Evolutionary conservation across 2,329 filamentous ascomycete species (phyloP).

Genomic region (Botryotinia convoluta): DNA sequence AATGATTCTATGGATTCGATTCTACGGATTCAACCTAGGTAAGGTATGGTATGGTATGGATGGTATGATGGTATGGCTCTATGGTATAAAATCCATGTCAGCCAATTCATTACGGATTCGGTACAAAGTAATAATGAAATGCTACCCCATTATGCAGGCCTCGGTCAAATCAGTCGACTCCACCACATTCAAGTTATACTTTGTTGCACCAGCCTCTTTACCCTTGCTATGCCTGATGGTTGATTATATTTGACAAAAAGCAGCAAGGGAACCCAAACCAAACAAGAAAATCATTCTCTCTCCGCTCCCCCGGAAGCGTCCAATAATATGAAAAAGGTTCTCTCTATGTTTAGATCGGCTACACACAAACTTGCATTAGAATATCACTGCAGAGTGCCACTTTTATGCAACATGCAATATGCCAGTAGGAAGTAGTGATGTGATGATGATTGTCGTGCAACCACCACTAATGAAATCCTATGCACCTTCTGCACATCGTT

Average conservation of each 20-base stretch:
- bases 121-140: slow-evolving; percentile 10
- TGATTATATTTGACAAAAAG: slow-evolving; percentile 11
- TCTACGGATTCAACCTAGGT: background rate
- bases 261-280: slow-evolving; percentile 15
- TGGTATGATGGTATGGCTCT: background rate
- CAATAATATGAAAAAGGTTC: background rate
- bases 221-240: background rate
- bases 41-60: background rate
- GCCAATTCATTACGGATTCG: background rate
- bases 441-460: slow-evolving; percentile 3
- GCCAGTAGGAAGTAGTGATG: background rate
- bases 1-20: slow-evolving; percentile 2
- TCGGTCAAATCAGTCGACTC: slow-evolving; percentile 11
- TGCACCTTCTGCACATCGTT: background rate
- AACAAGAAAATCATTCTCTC: background rate
- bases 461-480: background rate
- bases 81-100: background rate
- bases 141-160: slow-evolving; percentile 5
- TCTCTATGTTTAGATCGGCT: slow-evolving; percentile 20
- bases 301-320: background rate
- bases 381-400: slow-evolving; percentile 1
- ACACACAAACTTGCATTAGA: slow-evolving; percentile 11
- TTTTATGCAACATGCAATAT: slow-evolving; percentile 20
- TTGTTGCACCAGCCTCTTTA: background rate
- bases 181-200: background rate